Evolutionary conservation across 73 alveolate genomes (phyloP), one percentile per base, ranked within the genome.

Genomic region (Symbiodinium pilosum): DNA sequence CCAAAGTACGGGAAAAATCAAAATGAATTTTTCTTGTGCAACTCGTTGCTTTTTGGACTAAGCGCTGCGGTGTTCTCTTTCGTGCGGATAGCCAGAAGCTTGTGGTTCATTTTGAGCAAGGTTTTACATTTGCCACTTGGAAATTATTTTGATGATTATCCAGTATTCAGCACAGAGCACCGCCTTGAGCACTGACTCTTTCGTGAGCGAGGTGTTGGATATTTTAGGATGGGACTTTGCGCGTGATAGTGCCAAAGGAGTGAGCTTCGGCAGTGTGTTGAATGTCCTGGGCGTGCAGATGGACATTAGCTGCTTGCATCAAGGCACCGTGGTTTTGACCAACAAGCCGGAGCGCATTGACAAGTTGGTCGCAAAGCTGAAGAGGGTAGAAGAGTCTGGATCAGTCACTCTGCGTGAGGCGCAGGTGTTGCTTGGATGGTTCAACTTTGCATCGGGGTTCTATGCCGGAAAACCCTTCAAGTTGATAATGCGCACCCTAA

Each of bases 301-400:
- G 52, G 84, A 86, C 34, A 26, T 87, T 3, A 3, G 59, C n/a
- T 44, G 85, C 0, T 24, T 87, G 34, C n/a, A 9, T 0, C 38
- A 20, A 8, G 68, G 85, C 34, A 12, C 14, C 36, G 56, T 87
- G 54, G 40, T 52, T 21, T 8, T 87, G 43, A 43, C 34, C 32
- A 87, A 87, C 81, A 87, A 87, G 26, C 69, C 59, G 11, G 94
- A 85, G 34, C 84, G 94, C 8, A 18, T 56, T 3, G 94, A 52
- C 16, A 40, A 59, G n/a, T 1, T 86, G 12, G 12, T 32, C 11
- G 59, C 32, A 1, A 0, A 11, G 41, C 4, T 86, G 11, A 0
- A 4, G 1, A 4, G 4, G 40, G 56, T 36, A 2, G 0, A 16
- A 4, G 28, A 6, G 0, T 39, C 18, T 41, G 59, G 84, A 0